These are phyloP conservation scores for Penicillium italicum DNA, from an alignment of 2,329 filamentous ascomycete genomes.

Conservation along the genomic window DNA sequence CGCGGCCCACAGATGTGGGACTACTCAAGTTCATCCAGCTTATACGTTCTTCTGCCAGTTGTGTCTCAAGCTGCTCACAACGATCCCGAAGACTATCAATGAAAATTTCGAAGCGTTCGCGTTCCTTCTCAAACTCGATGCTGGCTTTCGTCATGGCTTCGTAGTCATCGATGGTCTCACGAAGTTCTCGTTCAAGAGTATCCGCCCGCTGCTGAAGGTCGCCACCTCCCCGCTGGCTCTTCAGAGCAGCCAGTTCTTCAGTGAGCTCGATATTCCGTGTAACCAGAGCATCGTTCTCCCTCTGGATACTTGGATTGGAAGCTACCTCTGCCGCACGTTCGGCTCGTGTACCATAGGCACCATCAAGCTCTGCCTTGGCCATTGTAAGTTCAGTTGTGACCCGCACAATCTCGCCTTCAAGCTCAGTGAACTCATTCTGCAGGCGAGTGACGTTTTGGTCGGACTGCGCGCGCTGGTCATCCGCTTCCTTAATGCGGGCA, in stretches of 20 bases:
- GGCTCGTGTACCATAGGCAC: slow-evolving; percentile 78
- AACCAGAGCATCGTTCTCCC: slow-evolving; percentile 56
- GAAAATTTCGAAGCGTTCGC: slow-evolving; percentile 59
- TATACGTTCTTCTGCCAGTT: slow-evolving; percentile 65
- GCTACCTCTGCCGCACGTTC: slow-evolving; percentile 65
- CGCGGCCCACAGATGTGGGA: slow-evolving; percentile 43
- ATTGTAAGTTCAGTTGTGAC: slow-evolving; percentile 81
- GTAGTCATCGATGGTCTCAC: slow-evolving; percentile 66
- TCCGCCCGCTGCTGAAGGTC: slow-evolving; percentile 49
- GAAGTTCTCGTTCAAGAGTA: slow-evolving; percentile 61
- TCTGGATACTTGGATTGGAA: slow-evolving; percentile 55
- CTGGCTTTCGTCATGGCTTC: slow-evolving; percentile 66
- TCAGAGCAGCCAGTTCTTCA: slow-evolving; percentile 47
- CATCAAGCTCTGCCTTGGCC: slow-evolving; percentile 83
- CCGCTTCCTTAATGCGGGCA: slow-evolving; percentile 20
- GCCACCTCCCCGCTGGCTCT: slow-evolving; percentile 34
- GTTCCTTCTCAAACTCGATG: slow-evolving; percentile 68
- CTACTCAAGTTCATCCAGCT: slow-evolving; percentile 61
- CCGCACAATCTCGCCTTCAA: slow-evolving; percentile 63
- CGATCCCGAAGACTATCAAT: slow-evolving; percentile 64
- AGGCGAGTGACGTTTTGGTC: slow-evolving; percentile 41
- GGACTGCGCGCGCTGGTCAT: slow-evolving; percentile 26
- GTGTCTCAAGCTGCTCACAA: slow-evolving; percentile 60
- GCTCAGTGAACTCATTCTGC: slow-evolving; percentile 49
- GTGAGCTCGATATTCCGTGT: slow-evolving; percentile 47